Percentiles rank a stretch among this genome's conserved stretches.
phyloP scores from a whole-genome alignment of 2,329 filamentous ascomycete genomes.

The Westerdykella ornata region DNA sequence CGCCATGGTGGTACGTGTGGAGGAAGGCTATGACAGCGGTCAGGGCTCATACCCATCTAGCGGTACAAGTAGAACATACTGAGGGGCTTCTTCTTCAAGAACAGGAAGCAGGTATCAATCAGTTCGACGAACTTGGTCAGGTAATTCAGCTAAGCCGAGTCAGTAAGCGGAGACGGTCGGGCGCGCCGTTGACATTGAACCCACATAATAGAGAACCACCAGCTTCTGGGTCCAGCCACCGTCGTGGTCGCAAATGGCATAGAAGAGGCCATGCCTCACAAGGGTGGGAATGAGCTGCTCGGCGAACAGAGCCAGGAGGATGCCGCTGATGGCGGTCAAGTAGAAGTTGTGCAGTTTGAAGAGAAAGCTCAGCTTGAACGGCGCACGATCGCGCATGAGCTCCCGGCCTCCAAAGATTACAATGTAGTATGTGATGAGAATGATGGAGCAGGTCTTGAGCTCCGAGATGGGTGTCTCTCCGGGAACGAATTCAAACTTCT shows the following conservation, averaged over 20 bases:
- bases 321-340: conserved; percentile 76
- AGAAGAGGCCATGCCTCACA: conserved; percentile 74
- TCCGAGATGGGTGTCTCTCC: conserved; percentile 87
- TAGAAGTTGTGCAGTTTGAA: conserved; percentile 98
- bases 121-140: conserved; percentile 96
- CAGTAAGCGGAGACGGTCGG: conserved; percentile 27
- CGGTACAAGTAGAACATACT: conserved; percentile 47
- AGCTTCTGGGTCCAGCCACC: conserved; percentile 93
- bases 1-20: conserved; percentile 97
- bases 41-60: conserved; percentile 34
- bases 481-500: conserved; percentile 76
- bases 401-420: conserved; percentile 90
- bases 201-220: conserved; percentile 92
- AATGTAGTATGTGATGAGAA: conserved; percentile 83
- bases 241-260: conserved; percentile 70
- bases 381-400: conserved; percentile 77
- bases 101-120: conserved; percentile 90
- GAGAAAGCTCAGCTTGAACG: conserved; percentile 78
- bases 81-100: conserved; percentile 98
- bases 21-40: conserved; percentile 62
- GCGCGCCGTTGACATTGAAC: conserved; percentile 33
- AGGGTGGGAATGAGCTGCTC: conserved; percentile 87
- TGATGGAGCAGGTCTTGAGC: conserved; percentile 70
- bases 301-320: conserved; percentile 75
- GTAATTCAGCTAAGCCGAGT: conserved; percentile 73